A percentile compares a stretch with the other conserved stretches of the same genome.
Conservation (phyloP, 805 yeast species). For the Saccharomycopsis sp. region DNA sequence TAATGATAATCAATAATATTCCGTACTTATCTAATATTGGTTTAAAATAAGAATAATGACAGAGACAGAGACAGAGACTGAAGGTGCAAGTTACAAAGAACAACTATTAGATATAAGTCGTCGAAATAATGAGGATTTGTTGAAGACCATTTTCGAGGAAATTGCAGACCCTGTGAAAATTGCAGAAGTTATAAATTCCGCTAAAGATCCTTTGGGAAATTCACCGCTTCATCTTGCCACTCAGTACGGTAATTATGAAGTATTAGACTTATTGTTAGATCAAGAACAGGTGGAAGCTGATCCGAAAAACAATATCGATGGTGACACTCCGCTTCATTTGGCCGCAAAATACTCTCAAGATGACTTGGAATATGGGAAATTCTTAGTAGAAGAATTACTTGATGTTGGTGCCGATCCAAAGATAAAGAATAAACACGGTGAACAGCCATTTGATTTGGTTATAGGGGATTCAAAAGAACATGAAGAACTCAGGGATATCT, state of each 20-base stretch:
- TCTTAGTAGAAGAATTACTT: slow-evolving; percentile 68
- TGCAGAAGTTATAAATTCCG: slow-evolving; percentile 52
- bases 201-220: slow-evolving; percentile 74
- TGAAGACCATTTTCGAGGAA: slow-evolving; percentile 47
- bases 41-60: too few relatives aligned
- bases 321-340: slow-evolving; percentile 84
- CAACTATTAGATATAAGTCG: slow-evolving; percentile 84
- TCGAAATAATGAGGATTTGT: slow-evolving; percentile 75
- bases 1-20: too few relatives aligned
- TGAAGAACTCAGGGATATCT: slow-evolving; percentile 48
- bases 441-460: slow-evolving; percentile 70
- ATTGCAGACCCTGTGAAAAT: slow-evolving; percentile 29
- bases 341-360: slow-evolving; percentile 71
- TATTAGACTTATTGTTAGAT: slow-evolving; percentile 73
- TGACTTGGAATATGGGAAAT: slow-evolving; percentile 81
- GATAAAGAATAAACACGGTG: slow-evolving; percentile 50
- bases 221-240: slow-evolving; percentile 79
- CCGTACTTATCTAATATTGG: too few relatives aligned
- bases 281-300: slow-evolving; percentile 89
- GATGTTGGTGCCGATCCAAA: slow-evolving; percentile 89
- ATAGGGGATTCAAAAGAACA: slow-evolving; percentile 38
- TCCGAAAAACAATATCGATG: slow-evolving; percentile 61
- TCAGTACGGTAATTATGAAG: slow-evolving; percentile 76
- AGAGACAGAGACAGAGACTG: slow-evolving; percentile 28
- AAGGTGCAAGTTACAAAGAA: slow-evolving; percentile 73